Percentiles rank a stretch among this genome's conserved stretches.
These are phyloP conservation scores for Xenosphaeropsis pyriputrescens DNA, from an alignment of 2,329 filamentous ascomycete species.

Conservation along the genomic window DNA sequence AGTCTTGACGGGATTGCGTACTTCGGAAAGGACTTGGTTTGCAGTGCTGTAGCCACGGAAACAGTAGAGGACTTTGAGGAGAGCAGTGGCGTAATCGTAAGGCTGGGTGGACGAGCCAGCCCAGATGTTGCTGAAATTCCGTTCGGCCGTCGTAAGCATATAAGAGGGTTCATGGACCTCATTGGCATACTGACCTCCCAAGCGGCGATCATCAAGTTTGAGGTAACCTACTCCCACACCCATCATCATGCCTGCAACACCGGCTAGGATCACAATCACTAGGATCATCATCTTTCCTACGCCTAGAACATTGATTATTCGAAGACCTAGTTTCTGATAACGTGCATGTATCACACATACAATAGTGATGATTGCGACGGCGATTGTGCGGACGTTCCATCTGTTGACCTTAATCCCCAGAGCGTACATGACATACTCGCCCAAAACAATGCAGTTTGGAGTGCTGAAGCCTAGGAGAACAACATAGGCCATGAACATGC, in stretches of 20 bases:
- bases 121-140: slow-evolving; percentile 25
- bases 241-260: slow-evolving; percentile 21
- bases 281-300: slow-evolving; percentile 33
- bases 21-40: slow-evolving; percentile 40
- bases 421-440: slow-evolving; percentile 34
- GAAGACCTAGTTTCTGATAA: slow-evolving; percentile 29
- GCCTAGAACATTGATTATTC: slow-evolving; percentile 31
- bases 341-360: slow-evolving; percentile 30
- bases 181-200: slow-evolving; percentile 8
- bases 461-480: slow-evolving; percentile 34
- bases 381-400: slow-evolving; percentile 34
- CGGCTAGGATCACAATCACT: slow-evolving; percentile 27
- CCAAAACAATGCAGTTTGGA: slow-evolving; percentile 35
- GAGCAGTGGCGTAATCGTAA: slow-evolving; percentile 29
- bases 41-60: slow-evolving; percentile 39
- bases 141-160: slow-evolving; percentile 18
- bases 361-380: slow-evolving; percentile 28
- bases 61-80: slow-evolving; percentile 40
- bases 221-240: slow-evolving; percentile 14
- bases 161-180: slow-evolving; percentile 3
- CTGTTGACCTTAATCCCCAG: slow-evolving; percentile 22
- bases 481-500: slow-evolving; percentile 34
- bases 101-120: slow-evolving; percentile 23
- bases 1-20: slow-evolving; percentile 39
- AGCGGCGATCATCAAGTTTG: slow-evolving; percentile 6